These are phyloP conservation scores for Xylariaceae sp. DNA, from an alignment of 2,329 filamentous ascomycete species.

Conservation along the genomic window DNA sequence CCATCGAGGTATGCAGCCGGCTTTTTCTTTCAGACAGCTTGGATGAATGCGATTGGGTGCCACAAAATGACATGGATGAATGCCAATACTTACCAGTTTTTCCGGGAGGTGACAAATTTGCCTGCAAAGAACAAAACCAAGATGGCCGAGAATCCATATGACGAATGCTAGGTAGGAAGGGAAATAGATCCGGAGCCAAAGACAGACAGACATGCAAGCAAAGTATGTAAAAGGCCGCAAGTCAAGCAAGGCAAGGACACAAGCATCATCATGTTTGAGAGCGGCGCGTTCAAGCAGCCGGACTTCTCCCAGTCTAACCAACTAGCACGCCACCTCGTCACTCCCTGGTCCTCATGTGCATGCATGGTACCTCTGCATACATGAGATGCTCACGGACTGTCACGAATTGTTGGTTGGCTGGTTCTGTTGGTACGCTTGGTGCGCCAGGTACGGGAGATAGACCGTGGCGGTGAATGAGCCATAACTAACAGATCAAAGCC, in stretches of 20 bases:
- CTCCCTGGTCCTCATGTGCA: background rate
- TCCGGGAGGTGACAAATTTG: background rate
- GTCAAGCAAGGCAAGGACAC: slow-evolving; percentile 13
- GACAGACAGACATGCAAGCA: background rate
- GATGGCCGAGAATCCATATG: background rate
- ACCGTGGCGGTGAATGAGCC: background rate
- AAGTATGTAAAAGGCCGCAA: background rate
- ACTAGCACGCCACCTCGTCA: background rate
- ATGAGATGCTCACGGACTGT: background rate
- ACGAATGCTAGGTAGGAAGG: background rate
- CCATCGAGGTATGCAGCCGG: background rate
- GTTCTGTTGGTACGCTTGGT: too few relatives aligned
- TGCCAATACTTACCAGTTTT: background rate
- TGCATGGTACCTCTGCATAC: background rate
- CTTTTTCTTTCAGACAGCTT: background rate
- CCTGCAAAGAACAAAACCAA: background rate
- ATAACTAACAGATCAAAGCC: background rate
- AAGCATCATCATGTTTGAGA: background rate
- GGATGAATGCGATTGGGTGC: background rate
- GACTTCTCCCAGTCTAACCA: slow-evolving; percentile 1
- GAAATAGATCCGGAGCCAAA: background rate
- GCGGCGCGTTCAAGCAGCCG: background rate
- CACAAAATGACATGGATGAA: slow-evolving; percentile 2
- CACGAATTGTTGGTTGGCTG: background rate
- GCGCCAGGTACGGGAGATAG: background rate